Percentiles rank a stretch among this genome's conserved stretches.
Conservation (phyloP, 148 eudicot species). For the Nepenthes gracilis region DNA sequence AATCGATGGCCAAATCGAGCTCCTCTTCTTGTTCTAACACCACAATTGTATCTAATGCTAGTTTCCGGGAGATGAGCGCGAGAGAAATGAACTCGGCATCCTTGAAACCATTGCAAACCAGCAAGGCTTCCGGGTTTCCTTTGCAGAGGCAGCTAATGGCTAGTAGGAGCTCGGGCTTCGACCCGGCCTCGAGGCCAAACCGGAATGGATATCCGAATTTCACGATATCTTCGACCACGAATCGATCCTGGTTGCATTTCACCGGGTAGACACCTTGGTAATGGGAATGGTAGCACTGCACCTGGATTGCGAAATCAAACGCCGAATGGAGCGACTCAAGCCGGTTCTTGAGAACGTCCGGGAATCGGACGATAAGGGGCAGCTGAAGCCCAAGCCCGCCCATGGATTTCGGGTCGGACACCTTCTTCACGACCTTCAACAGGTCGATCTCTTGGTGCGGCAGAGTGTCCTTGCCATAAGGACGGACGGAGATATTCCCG, state of each 20-base stretch:
- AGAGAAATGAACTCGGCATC: constrained; percentile 73
- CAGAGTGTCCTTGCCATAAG: constrained; percentile 43
- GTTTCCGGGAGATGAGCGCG: constrained; percentile 59
- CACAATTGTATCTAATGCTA: constrained; percentile 59
- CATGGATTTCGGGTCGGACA: constrained; percentile 37
- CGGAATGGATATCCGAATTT: constrained; percentile 54
- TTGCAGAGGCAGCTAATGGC: constrained; percentile 78
- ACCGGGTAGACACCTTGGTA: constrained; percentile 98
- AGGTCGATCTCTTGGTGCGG: constrained; percentile 81
- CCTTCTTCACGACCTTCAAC: constrained; percentile 71
- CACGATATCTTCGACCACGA: constrained; percentile 82
- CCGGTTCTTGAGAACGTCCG: constrained; percentile 71
- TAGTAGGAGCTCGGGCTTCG: constrained; percentile 80
- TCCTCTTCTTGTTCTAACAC: constrained; percentile 90
- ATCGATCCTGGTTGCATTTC: constrained; percentile 81
- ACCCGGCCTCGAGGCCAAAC: constrained; percentile 91
- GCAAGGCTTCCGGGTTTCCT: constrained; percentile 52
- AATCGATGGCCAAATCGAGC: constrained; percentile 56
- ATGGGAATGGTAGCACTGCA: constrained; percentile 46
- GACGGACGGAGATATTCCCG: constrained; percentile 50
- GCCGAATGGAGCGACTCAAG: constrained; percentile 63
- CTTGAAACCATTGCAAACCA: constrained; percentile 86
- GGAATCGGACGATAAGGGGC: constrained; percentile 71
- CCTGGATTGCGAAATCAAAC: constrained; percentile 46
- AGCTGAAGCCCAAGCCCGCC: constrained; percentile 76